Percentiles rank a stretch among this genome's conserved stretches.
These are phyloP conservation scores for Lichtheimia hyalospora DNA, from an alignment of 371 early-diverging fungal species.

Conservation along the genomic window DNA sequence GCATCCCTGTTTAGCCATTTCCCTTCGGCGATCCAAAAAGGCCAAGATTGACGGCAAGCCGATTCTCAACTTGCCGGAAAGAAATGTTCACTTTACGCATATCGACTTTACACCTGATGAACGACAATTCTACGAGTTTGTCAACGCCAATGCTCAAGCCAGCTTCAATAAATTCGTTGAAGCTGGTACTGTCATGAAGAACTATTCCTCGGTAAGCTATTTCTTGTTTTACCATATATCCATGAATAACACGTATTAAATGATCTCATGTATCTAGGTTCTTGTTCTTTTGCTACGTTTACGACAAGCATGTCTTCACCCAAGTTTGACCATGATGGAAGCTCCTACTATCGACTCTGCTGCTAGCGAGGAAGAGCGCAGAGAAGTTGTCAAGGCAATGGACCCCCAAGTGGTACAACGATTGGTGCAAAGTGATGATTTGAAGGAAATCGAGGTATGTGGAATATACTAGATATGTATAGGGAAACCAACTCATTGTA, in stretches of 20 bases:
- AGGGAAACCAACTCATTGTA: no score
- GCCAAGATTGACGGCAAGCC: slow-evolving; percentile 65
- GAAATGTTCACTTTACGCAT: slow-evolving; percentile 55
- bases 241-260: no score
- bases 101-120: slow-evolving; percentile 61
- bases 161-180: slow-evolving; percentile 50
- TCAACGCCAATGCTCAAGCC: slow-evolving; percentile 51
- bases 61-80: slow-evolving; percentile 60
- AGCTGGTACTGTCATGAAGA: slow-evolving; percentile 56
- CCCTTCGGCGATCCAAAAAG: slow-evolving; percentile 68
- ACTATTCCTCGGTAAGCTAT: slow-evolving; percentile 53
- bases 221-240: no score
- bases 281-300: slow-evolving; percentile 39
- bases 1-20: slow-evolving; percentile 39
- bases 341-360: neutral
- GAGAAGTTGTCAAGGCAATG: slow-evolving; percentile 17
- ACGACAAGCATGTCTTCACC: slow-evolving; percentile 43
- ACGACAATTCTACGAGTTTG: slow-evolving; percentile 56
- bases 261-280: slow-evolving; percentile 8
- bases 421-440: slow-evolving; percentile 14
- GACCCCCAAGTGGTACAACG: slow-evolving; percentile 20
- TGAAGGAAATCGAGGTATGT: slow-evolving; percentile 22
- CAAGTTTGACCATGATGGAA: slow-evolving; percentile 29
- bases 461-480: no score
- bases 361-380: slow-evolving; percentile 9